Conservation (phyloP, 768 basidiomycete genomes). For the Rhodotorula babjevae region DNA sequence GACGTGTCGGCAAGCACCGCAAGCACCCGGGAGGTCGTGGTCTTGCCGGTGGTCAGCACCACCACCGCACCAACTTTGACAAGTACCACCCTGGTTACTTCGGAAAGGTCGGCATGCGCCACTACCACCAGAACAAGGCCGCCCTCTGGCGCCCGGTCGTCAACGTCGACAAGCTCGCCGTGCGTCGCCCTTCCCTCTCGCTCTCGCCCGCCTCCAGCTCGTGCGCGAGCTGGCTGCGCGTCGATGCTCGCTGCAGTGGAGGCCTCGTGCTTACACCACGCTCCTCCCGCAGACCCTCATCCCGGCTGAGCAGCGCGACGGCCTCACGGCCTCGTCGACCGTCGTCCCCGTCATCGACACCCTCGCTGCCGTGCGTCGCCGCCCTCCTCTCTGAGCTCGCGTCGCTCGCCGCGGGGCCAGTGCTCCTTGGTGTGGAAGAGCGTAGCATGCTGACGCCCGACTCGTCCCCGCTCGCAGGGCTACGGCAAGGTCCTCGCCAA, state of each 20-base stretch:
- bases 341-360: conserved; percentile 94
- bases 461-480: conserved; percentile 52
- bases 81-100: conserved; percentile 99
- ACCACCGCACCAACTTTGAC: conserved; percentile 61
- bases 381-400: neutral
- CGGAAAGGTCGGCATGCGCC: conserved; percentile 77
- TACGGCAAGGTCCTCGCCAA: conserved; percentile 95
- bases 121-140: conserved; percentile 92
- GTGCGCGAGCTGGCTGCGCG: too few relatives aligned
- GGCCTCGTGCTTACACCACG: neutral
- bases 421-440: too few relatives aligned
- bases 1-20: conserved; percentile 99
- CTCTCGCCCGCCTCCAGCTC: too few relatives aligned
- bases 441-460: too few relatives aligned
- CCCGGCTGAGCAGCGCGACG: conserved; percentile 75
- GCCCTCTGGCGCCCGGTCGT: conserved; percentile 86
- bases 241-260: too few relatives aligned
- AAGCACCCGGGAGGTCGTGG: conserved; percentile 99
- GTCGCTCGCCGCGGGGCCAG: neutral
- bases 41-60: conserved; percentile 99
- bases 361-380: conserved; percentile 46
- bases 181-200: conserved; percentile 2
- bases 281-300: conserved; percentile 67
- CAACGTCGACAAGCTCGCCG: conserved; percentile 88
- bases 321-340: conserved; percentile 65